Evolutionary conservation across 345 rosid species (phyloP).

Genomic region (Raphanus raphanistrum): DNA sequence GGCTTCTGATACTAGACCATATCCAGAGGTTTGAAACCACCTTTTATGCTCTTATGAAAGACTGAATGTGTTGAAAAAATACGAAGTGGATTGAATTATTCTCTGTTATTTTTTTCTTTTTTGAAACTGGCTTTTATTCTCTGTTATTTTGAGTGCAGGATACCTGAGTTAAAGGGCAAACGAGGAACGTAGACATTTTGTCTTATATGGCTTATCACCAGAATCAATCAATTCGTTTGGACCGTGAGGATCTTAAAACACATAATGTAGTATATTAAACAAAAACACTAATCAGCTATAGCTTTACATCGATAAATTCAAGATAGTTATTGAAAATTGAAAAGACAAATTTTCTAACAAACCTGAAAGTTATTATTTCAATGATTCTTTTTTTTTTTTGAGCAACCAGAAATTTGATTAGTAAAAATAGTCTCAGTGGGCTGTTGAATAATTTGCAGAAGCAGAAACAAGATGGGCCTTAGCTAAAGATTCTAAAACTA

Average conservation of each 20-base stretch:
- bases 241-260: too few species aligned
- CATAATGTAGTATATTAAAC: background rate
- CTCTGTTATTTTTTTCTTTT: background rate
- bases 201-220: too few species aligned
- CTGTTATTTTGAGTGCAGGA: constrained; percentile 21
- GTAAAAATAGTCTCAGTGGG: too few species aligned
- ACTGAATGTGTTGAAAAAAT: background rate
- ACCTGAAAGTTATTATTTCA: too few species aligned
- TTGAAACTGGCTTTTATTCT: background rate
- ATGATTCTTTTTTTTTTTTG: too few species aligned
- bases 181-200: constrained; percentile 23
- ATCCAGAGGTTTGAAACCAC: constrained; percentile 53
- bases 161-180: constrained; percentile 55
- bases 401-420: too few species aligned
- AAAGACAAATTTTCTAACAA: too few species aligned
- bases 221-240: too few species aligned
- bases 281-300: background rate
- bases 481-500: too few species aligned
- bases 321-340: too few species aligned
- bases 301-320: background rate
- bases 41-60: background rate
- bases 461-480: too few species aligned
- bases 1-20: constrained; percentile 82
- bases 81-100: background rate
- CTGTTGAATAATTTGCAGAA: too few species aligned